Evolutionary conservation across 2,329 filamentous ascomycete genomes (phyloP).

Genomic region (Hypoxylon rubiginosum): DNA sequence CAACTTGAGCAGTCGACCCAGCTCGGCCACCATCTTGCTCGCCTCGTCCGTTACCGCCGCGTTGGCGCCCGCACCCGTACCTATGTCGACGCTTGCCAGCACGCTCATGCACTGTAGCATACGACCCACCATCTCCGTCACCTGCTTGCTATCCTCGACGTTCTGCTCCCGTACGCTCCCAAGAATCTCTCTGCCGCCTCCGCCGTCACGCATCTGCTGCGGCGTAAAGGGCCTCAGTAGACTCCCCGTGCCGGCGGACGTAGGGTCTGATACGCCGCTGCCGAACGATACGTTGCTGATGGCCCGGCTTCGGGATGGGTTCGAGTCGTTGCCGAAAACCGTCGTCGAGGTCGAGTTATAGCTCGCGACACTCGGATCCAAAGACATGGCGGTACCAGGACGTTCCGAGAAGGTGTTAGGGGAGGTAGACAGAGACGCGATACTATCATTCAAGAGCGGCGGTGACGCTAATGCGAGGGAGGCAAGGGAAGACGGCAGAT

Average conservation of each 20-base stretch:
- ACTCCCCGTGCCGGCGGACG: slow-evolving; percentile 56
- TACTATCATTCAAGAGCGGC: slow-evolving; percentile 60
- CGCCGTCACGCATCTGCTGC: slow-evolving; percentile 50
- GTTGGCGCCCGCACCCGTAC: slow-evolving; percentile 44
- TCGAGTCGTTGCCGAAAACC: slow-evolving; percentile 76
- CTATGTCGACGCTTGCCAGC: slow-evolving; percentile 76
- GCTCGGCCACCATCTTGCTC: slow-evolving; percentile 83
- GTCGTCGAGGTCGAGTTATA: slow-evolving; percentile 86
- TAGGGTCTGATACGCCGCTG: slow-evolving; percentile 60
- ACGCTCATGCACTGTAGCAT: slow-evolving; percentile 98
- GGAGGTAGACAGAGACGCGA: slow-evolving; percentile 65
- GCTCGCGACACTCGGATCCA: slow-evolving; percentile 81
- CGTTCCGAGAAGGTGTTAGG: slow-evolving; percentile 57
- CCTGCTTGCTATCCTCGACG: slow-evolving; percentile 78
- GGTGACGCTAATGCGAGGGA: slow-evolving; percentile 68
- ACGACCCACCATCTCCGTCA: slow-evolving; percentile 93
- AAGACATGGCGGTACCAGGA: slow-evolving; percentile 79
- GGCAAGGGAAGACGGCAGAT: slow-evolving; percentile 68
- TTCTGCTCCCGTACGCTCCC: slow-evolving; percentile 68
- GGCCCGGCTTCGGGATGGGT: slow-evolving; percentile 75
- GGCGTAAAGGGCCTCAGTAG: slow-evolving; percentile 66
- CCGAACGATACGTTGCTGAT: slow-evolving; percentile 85
- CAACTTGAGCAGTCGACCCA: slow-evolving; percentile 90
- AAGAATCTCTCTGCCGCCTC: slow-evolving; percentile 44
- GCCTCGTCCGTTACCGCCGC: slow-evolving; percentile 67